Evolutionary conservation across 2,329 filamentous ascomycete species (phyloP), one percentile per base, ranked within the genome.

Genomic region (Pochonia chlamydosporia): DNA sequence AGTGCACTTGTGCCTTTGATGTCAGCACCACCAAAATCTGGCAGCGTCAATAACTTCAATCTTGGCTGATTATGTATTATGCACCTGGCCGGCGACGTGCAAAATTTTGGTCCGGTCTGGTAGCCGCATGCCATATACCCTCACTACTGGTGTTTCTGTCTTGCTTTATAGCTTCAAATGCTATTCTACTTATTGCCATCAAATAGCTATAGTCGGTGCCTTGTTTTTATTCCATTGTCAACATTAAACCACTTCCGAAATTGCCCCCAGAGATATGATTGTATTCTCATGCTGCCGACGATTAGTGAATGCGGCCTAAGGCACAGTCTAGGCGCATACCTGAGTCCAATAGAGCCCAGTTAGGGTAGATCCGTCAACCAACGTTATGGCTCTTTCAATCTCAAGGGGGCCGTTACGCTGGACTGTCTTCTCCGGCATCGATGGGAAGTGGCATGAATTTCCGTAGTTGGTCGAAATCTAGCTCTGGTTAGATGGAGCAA

Each of bases 331-430:
- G 47, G 41, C 36, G 43, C 41, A 40, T 39, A 51, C 49, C 49
- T 48, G 41, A 43, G 45, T 51, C 45, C 49, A 51, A 42, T 50
- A 51, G 23, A 51, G 46, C 45, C 49, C 49, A 37, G 45, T 26
- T 44, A 51, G 48, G 14, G 39, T 35, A 30, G 26, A 51, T 16
- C 49, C 46, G 44, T 51, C 36, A 45, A 48, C 45, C 26, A 51
- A 20, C n/a, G 46, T 30, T 36, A 48, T 43, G 24, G 41, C n/a
- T 48, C 37, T 42, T 50, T 39, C 30, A 28, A 45, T 42, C 28
- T 13, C 33, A 48, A 42, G 21, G n/a, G n/a, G n/a, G n/a, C n/a
- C 13, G 26, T 26, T 37, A 40, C 36, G n/a, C 42, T 36, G n/a
- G 16, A 16, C 35, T 26, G 6, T 25, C 28, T 23, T 23, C 40